Evolutionary conservation across 1,284 basidiomycete species (phyloP), one percentile per base, ranked within the genome.

Genomic region (Pterulicium gracile): DNA sequence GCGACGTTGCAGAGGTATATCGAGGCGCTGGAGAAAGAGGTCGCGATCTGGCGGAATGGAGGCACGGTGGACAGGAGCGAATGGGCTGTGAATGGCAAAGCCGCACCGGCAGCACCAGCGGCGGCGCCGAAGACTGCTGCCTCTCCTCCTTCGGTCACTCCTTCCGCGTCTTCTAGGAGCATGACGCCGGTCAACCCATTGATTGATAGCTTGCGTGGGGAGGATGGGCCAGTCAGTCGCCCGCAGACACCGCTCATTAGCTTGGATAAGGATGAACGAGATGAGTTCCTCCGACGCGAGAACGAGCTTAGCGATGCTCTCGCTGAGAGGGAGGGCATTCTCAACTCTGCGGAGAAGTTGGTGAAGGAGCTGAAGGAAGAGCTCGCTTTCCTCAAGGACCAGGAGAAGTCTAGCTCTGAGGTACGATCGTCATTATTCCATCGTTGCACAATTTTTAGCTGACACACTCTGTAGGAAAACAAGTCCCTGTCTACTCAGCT

Each of bases 231-330:
- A 15, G 85, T 89, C 51, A 88, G 84, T 58, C 70, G 89, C 50
- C 88, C 88, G 24, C 83, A 85, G 60, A 93, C 90, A 7, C 93
- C 92, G 13, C 90, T 87, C 14, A 80, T 88, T 32, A 81, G 81
- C 12, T 62, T 98, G 56, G 93, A 96, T 54, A 93, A 94, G 71
- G 96, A 98, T 59, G 95, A 99, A 67, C 72, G 93, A 52, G 95
- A 99, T 53, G 95, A 98, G 51, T 98, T 98, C 76, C 67, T 99
- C 64, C 83, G 81, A 61, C 70, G 95, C 50, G 96, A 99, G 74
- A 98, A 98, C 59, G 95, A 99, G 65, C 74, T 99, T 49, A 92
- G 83, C 52, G 95, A 99, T 64, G 77, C 86, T 58, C 70, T 99
- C 42, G 89, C 88, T 1, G 95, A 98, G 70, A 91, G 77, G 70